Percentiles rank a stretch among this genome's conserved stretches.
phyloP scores from a whole-genome alignment of 345 rosid genomes.

The Excoecaria agallocha region DNA sequence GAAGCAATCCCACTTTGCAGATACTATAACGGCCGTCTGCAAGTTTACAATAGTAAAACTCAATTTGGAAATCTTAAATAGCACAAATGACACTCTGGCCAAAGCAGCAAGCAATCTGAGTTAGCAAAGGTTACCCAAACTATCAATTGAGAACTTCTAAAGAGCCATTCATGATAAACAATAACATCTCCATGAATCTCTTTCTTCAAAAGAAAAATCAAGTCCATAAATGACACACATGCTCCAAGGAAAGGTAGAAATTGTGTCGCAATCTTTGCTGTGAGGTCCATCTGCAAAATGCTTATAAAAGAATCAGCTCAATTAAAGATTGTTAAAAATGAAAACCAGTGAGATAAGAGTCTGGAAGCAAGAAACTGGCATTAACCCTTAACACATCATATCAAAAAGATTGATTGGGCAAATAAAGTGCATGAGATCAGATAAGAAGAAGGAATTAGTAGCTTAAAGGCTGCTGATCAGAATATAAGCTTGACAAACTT shows the following conservation, averaged over 20 bases:
- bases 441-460: background rate
- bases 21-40: slow-evolving; percentile 46
- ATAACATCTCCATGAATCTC: slow-evolving; percentile 37
- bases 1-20: slow-evolving; percentile 37
- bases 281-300: slow-evolving; percentile 37
- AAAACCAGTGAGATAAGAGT: background rate
- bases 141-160: slow-evolving; percentile 44
- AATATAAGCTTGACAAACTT: background rate
- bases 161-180: slow-evolving; percentile 50
- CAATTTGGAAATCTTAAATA: slow-evolving; percentile 8
- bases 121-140: slow-evolving; percentile 62
- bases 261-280: slow-evolving; percentile 48
- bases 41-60: slow-evolving; percentile 19
- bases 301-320: slow-evolving; percentile 11
- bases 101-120: slow-evolving; percentile 2
- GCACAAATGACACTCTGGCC: slow-evolving; percentile 3
- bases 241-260: slow-evolving; percentile 59
- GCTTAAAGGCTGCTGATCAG: background rate
- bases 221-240: slow-evolving; percentile 55
- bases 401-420: background rate
- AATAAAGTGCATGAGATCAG: background rate
- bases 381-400: background rate
- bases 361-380: slow-evolving; percentile 3
- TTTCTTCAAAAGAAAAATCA: slow-evolving; percentile 45
- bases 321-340: slow-evolving; percentile 1